phyloP scores from a whole-genome alignment of 78 protist species.

The Cavenderia fasciculata region DNA sequence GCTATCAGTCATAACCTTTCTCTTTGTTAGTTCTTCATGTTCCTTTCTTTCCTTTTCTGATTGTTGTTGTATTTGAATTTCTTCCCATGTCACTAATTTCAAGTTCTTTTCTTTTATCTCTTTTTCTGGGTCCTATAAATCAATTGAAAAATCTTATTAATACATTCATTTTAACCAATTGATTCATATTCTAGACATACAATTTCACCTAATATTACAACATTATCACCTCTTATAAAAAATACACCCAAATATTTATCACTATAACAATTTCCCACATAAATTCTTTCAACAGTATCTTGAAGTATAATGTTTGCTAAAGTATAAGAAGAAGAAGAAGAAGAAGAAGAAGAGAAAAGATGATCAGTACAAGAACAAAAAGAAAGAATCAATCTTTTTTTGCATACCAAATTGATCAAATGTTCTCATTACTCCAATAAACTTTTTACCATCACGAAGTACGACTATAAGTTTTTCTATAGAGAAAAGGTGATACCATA shows the following conservation, averaged over 20 bases:
- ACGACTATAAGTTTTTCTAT: constrained; percentile 84
- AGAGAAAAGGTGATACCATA: neutral
- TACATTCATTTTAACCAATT: neutral
- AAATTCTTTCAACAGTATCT: constrained; percentile 84
- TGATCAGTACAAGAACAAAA: too few relatives aligned
- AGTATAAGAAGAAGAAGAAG: too few relatives aligned
- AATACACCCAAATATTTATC: constrained; percentile 85
- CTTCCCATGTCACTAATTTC: constrained; percentile 61
- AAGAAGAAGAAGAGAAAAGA: too few relatives aligned
- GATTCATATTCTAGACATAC: neutral
- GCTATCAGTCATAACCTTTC: constrained; percentile 62
- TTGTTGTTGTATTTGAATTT: constrained; percentile 21
- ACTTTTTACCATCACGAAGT: constrained; percentile 90
- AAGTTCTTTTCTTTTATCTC: constrained; percentile 55
- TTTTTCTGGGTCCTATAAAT: constrained; percentile 56
- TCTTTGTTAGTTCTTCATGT: constrained; percentile 51
- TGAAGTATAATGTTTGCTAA: constrained; percentile 87
- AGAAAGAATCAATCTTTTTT: too few relatives aligned
- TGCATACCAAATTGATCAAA: constrained; percentile 92
- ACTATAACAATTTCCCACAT: constrained; percentile 77
- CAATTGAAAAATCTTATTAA: neutral
- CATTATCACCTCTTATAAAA: constrained; percentile 89
- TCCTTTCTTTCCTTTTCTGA: constrained; percentile 43
- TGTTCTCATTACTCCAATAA: constrained; percentile 89
- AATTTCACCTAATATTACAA: constrained; percentile 87